Base-by-base conservation (phyloP, 1,139 yeast species). In the Hanseniaspora uvarum region DNA sequence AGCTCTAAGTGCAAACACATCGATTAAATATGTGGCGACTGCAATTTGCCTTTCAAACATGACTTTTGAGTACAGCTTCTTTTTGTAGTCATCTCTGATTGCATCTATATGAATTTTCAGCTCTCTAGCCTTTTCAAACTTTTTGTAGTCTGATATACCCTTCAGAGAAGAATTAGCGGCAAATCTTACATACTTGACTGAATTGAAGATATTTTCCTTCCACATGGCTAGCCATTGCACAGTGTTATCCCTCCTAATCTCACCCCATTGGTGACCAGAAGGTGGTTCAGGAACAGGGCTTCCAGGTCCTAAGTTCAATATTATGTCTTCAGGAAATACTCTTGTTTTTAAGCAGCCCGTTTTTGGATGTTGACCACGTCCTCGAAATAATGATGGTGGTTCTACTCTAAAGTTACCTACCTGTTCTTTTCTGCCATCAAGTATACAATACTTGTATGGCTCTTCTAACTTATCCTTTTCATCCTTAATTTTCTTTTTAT, bases 211-310 rank as follows among this genome's bases (percentile, higher is more conserved):
- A 63, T 89, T 89, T 68, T 89, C 97, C 65, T 84, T 83, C 97
- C 97, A 89, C 84, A 84, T 88, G 0, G 96, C 97, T 56, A 89
- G 74, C 98, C 98, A 92, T 5, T 94, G 81, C 30, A 89, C 96
- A 0, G 92, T 84, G 60, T 85, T 83, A 65, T 89, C 97, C 66
- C 88, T 94, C 60, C 77, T 77, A 21, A 92, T 75, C 61, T 86
- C 95, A 14, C 86, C 95, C 98, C 98, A 89, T 48, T 73, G 63
- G 64, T 87, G 96, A 1, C 96, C 96, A 14, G 70, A 77, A 1
- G 97, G 96, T 0, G 96, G 86, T 10, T 72, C 75, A 0, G 98
- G 98, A 4, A 87, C 72, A 36, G 77, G 74, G 0, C 81, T 85
- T 28, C 77, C 86, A 60, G 77, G 75, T 58, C 95, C 83, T 59